These are phyloP conservation scores for Aspergillus ostianus DNA, from an alignment of 495 filamentous ascomycete genomes.

Conservation along the genomic window DNA sequence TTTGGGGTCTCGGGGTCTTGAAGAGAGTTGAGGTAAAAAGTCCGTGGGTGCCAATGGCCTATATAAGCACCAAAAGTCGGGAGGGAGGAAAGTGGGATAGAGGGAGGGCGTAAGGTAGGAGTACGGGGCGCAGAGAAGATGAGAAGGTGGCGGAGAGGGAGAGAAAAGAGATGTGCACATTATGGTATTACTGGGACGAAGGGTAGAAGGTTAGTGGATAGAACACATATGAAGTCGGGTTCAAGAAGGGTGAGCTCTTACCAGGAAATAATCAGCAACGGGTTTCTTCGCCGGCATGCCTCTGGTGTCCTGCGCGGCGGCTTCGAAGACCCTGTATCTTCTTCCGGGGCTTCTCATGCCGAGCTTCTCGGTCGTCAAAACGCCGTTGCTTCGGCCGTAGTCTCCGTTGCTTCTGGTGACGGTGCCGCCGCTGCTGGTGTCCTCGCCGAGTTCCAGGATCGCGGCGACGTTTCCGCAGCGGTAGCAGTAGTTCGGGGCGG, in stretches of 20 bases:
- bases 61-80: not conserved
- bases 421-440: conserved; percentile 71
- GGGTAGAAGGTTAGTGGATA: not conserved
- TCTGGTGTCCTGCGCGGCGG: conserved; percentile 91
- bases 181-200: conserved; percentile 4
- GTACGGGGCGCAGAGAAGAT: not conserved
- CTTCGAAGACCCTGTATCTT: conserved; percentile 93
- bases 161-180: not conserved
- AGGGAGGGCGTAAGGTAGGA: not conserved
- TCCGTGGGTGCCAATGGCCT: not conserved
- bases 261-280: conserved; percentile 94
- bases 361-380: conserved; percentile 37
- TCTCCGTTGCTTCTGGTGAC: conserved; percentile 81
- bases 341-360: conserved; percentile 72
- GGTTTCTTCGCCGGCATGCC: conserved; percentile 99
- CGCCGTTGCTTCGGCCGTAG: conserved; percentile 55
- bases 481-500: conserved; percentile 97
- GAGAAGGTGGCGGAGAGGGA: not conserved
- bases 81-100: not conserved
- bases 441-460: conserved; percentile 88
- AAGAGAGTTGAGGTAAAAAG: not conserved
- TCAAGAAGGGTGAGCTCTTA: conserved; percentile 22
- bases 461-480: conserved; percentile 96
- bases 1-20: not conserved
- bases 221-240: not conserved